Evolutionary conservation across 1,284 basidiomycete genomes (phyloP), one percentile per base, ranked within the genome.

Genomic region (Inonotus obliquus): DNA sequence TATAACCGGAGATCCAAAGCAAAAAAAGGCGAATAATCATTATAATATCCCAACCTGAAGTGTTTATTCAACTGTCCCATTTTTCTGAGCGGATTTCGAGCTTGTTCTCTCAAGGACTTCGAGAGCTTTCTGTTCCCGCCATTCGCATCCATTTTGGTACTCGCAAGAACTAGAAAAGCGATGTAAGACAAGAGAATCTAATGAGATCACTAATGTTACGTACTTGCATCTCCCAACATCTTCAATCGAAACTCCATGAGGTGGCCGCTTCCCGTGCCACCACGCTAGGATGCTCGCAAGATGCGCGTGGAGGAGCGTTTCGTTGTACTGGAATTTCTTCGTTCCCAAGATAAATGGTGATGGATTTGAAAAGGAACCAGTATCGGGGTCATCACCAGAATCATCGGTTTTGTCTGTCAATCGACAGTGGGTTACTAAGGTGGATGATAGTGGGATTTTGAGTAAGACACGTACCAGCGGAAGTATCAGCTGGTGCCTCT

Each of bases 131-230:
- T 77, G 72, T 62, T 86, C 85, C 70, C 91, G 79, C 92, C 92
- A 96, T 75, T 95, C 93, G 67, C 92, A 96, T 11, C 81, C 86
- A 1, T 83, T 76, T 51, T 75, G 74, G 71, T 93, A 95, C 71
- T 94, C 92, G 69, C 93, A 96, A 41, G 84, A 82, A 37, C 88
- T 93, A 64, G 1, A 6, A 13, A 52, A 63, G 35, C 58, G 9
- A 39, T 59, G 65, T 63, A 37, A 38, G n/a, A 17, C 21, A 49
- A 61, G 37, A 63, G 57, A 29, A 56, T 21, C 48, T 60, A 38
- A 62, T 60, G 57, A 19, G 52, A 32, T 49, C 21, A 32, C 4
- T 9, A 47, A 37, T 38, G 58, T 29, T 5, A 82, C 89, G 75
- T 67, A 91, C 89, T 75, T 71, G 75, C 93, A 96, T 56, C 91